A percentile compares a stretch with the other conserved stretches of the same genome.
Evolutionary conservation across 2,329 filamentous ascomycete genomes (phyloP).

Genomic region (Domatiomyces globalis): DNA sequence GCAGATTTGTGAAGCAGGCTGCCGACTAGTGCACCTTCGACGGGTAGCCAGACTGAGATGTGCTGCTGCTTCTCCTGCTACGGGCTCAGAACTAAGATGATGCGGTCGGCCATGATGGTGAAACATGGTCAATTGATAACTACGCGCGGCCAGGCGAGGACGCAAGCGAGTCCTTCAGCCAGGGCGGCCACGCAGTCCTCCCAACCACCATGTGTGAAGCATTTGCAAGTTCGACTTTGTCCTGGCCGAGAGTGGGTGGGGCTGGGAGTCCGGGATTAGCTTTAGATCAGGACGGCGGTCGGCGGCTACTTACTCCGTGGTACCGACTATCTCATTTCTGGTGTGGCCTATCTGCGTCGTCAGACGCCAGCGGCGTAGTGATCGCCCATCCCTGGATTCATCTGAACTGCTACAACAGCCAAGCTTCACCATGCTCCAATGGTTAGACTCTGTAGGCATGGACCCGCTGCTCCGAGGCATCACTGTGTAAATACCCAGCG

Average conservation of each 20-base stretch:
- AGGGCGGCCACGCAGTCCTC: constrained; percentile 12
- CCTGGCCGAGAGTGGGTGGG: background rate
- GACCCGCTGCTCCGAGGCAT: background rate
- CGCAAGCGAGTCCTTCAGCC: too few relatives aligned
- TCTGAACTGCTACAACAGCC: background rate
- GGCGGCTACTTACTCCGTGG: background rate
- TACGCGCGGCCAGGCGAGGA: too few relatives aligned
- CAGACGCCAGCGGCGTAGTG: background rate
- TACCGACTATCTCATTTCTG: background rate
- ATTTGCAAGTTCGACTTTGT: background rate
- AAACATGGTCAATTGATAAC: too few relatives aligned
- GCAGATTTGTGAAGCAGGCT: too few relatives aligned
- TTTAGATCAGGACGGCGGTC: background rate
- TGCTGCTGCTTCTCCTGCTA: too few relatives aligned
- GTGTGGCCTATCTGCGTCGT: background rate
- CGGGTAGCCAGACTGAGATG: too few relatives aligned
- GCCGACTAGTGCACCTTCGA: too few relatives aligned
- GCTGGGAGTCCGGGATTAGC: background rate
- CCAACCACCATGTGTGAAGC: constrained; percentile 22
- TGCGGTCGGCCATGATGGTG: too few relatives aligned
- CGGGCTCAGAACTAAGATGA: too few relatives aligned
- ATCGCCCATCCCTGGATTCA: background rate
- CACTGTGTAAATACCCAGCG: background rate
- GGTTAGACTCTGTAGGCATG: background rate
- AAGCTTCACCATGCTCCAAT: background rate